Conservation (phyloP, 1,139 yeast species). For the Spencermartinsiella ligniputridi region DNA sequence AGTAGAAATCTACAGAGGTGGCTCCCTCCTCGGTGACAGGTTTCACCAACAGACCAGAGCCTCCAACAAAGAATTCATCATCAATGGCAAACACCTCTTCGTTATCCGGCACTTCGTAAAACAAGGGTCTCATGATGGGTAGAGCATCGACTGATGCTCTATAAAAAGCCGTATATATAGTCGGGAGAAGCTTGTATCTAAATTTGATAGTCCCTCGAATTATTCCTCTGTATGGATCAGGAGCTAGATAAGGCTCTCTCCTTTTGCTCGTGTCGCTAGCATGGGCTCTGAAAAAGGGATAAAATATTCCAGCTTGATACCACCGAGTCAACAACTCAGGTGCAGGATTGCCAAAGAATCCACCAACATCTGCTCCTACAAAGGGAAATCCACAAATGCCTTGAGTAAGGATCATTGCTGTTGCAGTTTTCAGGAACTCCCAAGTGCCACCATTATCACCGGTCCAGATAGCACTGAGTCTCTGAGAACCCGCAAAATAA, state of each 20-base stretch:
- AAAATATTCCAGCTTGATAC: conserved; percentile 93
- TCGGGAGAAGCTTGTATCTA: conserved; percentile 70
- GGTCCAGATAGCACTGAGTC: conserved; percentile 90
- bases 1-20: conserved; percentile 40
- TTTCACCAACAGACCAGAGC: conserved; percentile 65
- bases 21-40: conserved; percentile 65
- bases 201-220: conserved; percentile 65
- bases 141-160: conserved; percentile 54
- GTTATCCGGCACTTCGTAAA: conserved; percentile 56
- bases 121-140: conserved; percentile 72
- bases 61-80: conserved; percentile 75
- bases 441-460: conserved; percentile 91
- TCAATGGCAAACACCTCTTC: conserved; percentile 54
- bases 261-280: conserved; percentile 89
- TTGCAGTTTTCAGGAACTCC: conserved; percentile 72
- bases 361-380: conserved; percentile 93
- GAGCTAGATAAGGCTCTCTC: conserved; percentile 85
- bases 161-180: conserved; percentile 72
- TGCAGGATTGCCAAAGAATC: conserved; percentile 84
- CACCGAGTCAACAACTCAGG: conserved; percentile 76
- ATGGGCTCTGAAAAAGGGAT: conserved; percentile 91
- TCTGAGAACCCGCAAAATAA: conserved; percentile 82
- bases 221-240: conserved; percentile 60
- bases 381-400: conserved; percentile 84
- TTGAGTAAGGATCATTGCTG: conserved; percentile 79